Base-by-base conservation (phyloP, 768 basidiomycete species). In the Multifurca ochricompacta region DNA sequence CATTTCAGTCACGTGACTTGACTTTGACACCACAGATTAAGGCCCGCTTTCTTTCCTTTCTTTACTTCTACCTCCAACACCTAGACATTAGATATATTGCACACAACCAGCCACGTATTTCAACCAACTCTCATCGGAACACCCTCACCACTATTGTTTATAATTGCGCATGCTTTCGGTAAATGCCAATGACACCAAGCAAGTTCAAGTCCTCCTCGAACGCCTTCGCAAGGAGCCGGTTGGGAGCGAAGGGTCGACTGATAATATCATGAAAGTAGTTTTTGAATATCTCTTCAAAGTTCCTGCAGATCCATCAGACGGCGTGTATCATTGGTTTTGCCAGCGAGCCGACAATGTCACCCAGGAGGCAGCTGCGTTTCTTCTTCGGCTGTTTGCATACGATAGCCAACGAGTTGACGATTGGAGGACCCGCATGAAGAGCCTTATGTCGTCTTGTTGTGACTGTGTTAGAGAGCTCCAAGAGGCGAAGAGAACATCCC, bases 351-450 rank as follows among this genome's bases (percentile, higher is more conserved):
- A 77, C 30, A 65, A 74, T 8, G 70, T 79, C 31, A 82, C 78
- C 0, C 67, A 76, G 8, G 83, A 80, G 54, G 80, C 84, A 2
- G 90, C 93, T 0, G 82, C 81, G 0, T 96, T 93, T 69, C 76
- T 90, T 45, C 72, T 95, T 34, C 80, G 91, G 47, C 68, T 96
- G 35, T 84, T 87, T 65, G 91, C 91, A 9, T 96, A 91, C 62
- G 70, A 77, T 48, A 77, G 79, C 46, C 67, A 71, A 0, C 71
- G 72, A 28, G 83, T 88, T 3, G 73, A 76, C 2, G 66, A 70
- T 35, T 94, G 90, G 89, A 80, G 81, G 67, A 66, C 65, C 16
- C 75, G 71, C 55, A 66, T 90, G 48, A 70, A 73, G 48, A 63
- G 63, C 1, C 83, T 87, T 54, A 64, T 95, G 32, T 64, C 70